Percentiles rank a stretch among this genome's conserved stretches.
Conservation (phyloP, 139 green algal genomes). For the Chlamydomonas sphaeroides region DNA sequence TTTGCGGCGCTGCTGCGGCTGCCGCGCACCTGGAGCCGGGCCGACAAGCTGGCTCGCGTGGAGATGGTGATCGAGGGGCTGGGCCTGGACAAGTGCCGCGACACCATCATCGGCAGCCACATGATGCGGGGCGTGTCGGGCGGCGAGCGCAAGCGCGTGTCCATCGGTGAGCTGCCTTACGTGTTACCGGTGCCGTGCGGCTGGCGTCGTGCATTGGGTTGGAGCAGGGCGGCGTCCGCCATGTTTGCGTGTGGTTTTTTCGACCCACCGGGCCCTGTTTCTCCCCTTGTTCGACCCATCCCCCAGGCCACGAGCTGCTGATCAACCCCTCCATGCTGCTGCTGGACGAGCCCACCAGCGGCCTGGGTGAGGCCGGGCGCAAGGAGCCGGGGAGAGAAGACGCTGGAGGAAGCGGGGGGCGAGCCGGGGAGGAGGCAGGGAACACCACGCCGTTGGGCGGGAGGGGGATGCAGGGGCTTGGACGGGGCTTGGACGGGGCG, state of each 20-base stretch:
- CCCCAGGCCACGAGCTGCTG: conserved; percentile 83
- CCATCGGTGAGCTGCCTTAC: conserved; percentile 66
- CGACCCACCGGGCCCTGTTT: too few species aligned
- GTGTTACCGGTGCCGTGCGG: too few species aligned
- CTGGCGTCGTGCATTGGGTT: too few species aligned
- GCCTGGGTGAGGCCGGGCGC: conserved; percentile 24
- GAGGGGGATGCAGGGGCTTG: too few species aligned
- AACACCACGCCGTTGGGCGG: too few species aligned
- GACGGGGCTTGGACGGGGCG: too few species aligned
- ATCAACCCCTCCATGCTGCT: conserved; percentile 93
- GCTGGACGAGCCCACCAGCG: conserved; percentile 66
- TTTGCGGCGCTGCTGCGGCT: conserved; percentile 88
- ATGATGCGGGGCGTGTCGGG: conserved; percentile 66
- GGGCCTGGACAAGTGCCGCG: conserved; percentile 75
- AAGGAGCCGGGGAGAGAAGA: too few species aligned
- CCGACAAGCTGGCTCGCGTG: conserved; percentile 74
- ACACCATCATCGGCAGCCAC: conserved; percentile 88
- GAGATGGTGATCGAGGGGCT: conserved; percentile 78
- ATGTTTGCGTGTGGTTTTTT: too few species aligned
- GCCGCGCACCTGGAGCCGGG: conserved; percentile 69
- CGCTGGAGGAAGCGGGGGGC: too few species aligned
- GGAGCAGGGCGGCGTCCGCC: too few species aligned
- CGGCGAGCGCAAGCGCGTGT: conserved; percentile 94
- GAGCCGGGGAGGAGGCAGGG: too few species aligned
- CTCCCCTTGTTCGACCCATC: too few species aligned